Conservation (phyloP, 75 land plant species). For the Selaginella moellendorffii region DNA sequence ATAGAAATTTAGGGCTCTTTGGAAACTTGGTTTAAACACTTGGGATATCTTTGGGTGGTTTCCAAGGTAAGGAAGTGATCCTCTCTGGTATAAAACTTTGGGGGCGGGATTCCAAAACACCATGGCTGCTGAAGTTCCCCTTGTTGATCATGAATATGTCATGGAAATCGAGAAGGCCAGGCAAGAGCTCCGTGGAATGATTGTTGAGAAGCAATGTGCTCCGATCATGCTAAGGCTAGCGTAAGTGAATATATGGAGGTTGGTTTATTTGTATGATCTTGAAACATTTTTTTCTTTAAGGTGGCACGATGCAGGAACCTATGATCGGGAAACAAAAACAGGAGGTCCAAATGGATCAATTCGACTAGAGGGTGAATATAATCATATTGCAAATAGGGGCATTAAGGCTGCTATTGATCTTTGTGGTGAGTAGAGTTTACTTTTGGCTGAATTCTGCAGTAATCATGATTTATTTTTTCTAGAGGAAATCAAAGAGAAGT, state of each 20-base stretch:
- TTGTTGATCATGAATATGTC: too few relatives aligned
- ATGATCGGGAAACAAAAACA: conserved; percentile 60
- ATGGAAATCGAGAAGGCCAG: conserved; percentile 54
- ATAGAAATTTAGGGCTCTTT: too few relatives aligned
- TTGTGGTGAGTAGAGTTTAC: conserved; percentile 38
- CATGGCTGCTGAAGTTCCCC: too few relatives aligned
- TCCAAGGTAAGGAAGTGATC: too few relatives aligned
- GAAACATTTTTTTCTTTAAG: conserved; percentile 28
- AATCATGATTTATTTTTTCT: too few relatives aligned
- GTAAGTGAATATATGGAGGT: too few relatives aligned
- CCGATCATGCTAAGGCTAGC: conserved; percentile 79
- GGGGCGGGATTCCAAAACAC: too few relatives aligned
- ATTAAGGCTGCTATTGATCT: conserved; percentile 52
- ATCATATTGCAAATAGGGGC: conserved; percentile 54
- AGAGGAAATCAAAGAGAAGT: conserved; percentile 68
- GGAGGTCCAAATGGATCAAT: conserved; percentile 87
- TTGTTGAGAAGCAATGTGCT: conserved; percentile 56
- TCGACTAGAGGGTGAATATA: conserved; percentile 55
- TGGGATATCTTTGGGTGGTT: too few relatives aligned
- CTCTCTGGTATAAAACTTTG: too few relatives aligned
- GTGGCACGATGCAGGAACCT: conserved; percentile 98
- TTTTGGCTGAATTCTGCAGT: too few relatives aligned
- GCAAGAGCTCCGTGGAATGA: conserved; percentile 65
- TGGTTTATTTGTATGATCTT: background rate
- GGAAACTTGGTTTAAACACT: too few relatives aligned